Percentiles rank a stretch among this genome's conserved stretches.
Evolutionary conservation across 805 yeast species (phyloP).

Genomic region (Jamesozyma lodderae): DNA sequence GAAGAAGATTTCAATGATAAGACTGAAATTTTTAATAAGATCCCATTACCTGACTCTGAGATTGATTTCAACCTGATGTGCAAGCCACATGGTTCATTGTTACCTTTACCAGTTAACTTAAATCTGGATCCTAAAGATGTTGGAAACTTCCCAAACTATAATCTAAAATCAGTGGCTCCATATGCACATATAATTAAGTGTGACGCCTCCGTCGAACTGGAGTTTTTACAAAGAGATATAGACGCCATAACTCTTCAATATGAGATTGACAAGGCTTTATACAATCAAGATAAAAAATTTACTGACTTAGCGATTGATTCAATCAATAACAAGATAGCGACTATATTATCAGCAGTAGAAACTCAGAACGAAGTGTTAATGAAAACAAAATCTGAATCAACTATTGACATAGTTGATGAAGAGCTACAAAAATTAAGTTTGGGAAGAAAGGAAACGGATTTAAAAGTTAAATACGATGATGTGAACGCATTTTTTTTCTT

Average conservation of each 20-base stretch:
- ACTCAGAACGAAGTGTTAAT: not conserved
- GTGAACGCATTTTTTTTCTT: conserved; percentile 56
- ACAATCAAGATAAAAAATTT: conserved; percentile 50
- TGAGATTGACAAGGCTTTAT: conserved; percentile 50
- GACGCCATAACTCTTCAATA: conserved; percentile 40
- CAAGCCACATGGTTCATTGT: conserved; percentile 35
- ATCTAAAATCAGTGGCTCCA: conserved; percentile 32
- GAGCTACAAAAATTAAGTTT: conserved; percentile 5
- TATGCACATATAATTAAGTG: conserved; percentile 68
- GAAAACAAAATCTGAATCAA: not conserved
- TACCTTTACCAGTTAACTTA: conserved; percentile 44
- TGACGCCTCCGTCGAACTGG: conserved; percentile 42
- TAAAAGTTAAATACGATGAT: conserved; percentile 29
- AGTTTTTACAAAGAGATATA: conserved; percentile 54
- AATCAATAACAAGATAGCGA: conserved; percentile 40
- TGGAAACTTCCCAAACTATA: conserved; percentile 50
- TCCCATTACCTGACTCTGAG: conserved; percentile 48
- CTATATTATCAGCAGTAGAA: conserved; percentile 24
- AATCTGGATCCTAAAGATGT: conserved; percentile 30
- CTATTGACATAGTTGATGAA: not conserved
- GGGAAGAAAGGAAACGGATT: not conserved
- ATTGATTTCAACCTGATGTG: conserved; percentile 60
- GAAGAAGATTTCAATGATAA: conserved; percentile 37
- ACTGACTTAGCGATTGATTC: conserved; percentile 46
- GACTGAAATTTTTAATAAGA: conserved; percentile 4